Evolutionary conservation across 1,139 yeast genomes (phyloP).

Genomic region (Geotrichum cucujoidarum): DNA sequence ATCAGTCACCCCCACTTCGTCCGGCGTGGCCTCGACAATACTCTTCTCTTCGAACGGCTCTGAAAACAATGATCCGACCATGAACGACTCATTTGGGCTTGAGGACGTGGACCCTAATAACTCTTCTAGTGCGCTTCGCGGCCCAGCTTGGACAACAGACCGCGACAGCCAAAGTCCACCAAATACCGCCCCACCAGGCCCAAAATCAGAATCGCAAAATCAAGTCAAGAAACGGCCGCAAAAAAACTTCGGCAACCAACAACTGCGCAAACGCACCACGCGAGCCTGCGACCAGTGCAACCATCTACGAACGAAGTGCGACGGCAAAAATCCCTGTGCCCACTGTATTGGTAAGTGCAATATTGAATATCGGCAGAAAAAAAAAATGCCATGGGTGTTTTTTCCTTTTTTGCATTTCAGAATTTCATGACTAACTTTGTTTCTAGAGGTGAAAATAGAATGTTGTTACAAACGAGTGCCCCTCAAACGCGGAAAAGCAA

Average conservation of each 20-base stretch:
- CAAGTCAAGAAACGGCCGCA: conserved; percentile 8
- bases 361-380: not conserved
- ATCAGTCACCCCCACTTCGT: conserved; percentile 1
- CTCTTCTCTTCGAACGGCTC: not conserved
- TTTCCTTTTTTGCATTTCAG: conserved; percentile 7
- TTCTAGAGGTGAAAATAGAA: conserved; percentile 27
- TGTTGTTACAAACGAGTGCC: conserved; percentile 41
- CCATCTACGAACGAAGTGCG: conserved; percentile 41
- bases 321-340: conserved; percentile 40
- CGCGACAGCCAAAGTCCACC: conserved; percentile 6
- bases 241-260: conserved; percentile 5
- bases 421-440: not conserved
- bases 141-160: not conserved
- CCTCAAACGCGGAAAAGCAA: conserved; percentile 41
- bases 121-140: not conserved
- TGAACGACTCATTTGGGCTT: conserved; percentile 4
- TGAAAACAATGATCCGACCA: conserved; percentile 5
- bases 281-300: conserved; percentile 44
- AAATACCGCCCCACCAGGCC: not conserved
- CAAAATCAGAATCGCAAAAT: not conserved
- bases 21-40: not conserved
- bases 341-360: conserved; percentile 34
- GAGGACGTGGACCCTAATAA: conserved; percentile 2
- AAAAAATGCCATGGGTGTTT: conserved; percentile 34
- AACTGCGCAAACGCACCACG: conserved; percentile 29